Percentiles rank a stretch among this genome's conserved stretches.
Conservation (phyloP, 192 early-diverging fungal species). For the Coemansia sp. region DNA sequence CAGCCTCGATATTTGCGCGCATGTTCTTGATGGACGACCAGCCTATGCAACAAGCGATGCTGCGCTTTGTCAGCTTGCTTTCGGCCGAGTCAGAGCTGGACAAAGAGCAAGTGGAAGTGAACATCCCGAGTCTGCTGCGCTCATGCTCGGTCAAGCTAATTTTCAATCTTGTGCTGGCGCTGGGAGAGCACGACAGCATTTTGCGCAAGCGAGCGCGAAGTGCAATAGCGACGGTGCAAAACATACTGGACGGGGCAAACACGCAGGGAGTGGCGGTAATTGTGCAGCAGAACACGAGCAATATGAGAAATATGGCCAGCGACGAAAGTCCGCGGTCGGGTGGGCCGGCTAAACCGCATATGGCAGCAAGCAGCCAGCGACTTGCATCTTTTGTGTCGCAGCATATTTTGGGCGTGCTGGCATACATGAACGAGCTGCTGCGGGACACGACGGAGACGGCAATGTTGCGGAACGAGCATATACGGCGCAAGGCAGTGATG, state of each 20-base stretch:
- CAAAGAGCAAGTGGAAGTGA: conserved; percentile 40
- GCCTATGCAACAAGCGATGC: conserved; percentile 51
- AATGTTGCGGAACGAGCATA: conserved; percentile 2
- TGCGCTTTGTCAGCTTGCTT: conserved; percentile 41
- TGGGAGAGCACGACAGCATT: conserved; percentile 36
- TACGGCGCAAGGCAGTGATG: conserved; percentile 25
- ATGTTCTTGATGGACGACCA: conserved; percentile 56
- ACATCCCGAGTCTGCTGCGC: conserved; percentile 46
- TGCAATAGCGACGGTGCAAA: conserved; percentile 41
- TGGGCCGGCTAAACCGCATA: neutral
- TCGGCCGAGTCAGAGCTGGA: conserved; percentile 34
- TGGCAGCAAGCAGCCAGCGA: neutral
- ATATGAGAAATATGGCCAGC: conserved; percentile 16
- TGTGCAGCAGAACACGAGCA: conserved; percentile 37
- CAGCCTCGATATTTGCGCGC: conserved; percentile 41
- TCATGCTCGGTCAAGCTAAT: conserved; percentile 52
- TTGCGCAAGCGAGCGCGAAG: conserved; percentile 44
- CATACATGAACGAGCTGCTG: conserved; percentile 52
- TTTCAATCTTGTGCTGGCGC: conserved; percentile 47
- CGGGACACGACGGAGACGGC: conserved; percentile 16
- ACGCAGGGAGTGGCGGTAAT: conserved; percentile 37
- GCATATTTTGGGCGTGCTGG: conserved; percentile 48
- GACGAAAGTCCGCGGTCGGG: conserved; percentile 22
- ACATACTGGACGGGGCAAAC: conserved; percentile 24
- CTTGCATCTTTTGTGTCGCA: conserved; percentile 45